phyloP scores from a whole-genome alignment of 495 filamentous ascomycete species.

The Hypoxylon fragiforme region DNA sequence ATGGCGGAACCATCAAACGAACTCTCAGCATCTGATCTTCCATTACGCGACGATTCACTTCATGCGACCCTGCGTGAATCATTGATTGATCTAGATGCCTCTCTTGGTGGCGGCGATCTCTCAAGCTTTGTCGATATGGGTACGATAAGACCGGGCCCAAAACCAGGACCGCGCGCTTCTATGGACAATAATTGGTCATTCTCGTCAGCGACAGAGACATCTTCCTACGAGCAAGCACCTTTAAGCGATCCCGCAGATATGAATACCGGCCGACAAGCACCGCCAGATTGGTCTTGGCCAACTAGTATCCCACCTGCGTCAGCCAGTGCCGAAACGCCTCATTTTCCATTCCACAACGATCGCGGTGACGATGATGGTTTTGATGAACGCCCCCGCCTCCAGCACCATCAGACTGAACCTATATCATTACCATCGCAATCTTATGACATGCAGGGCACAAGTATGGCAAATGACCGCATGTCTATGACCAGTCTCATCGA shows the following conservation, averaged over 20 bases:
- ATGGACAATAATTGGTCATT: conserved; percentile 48
- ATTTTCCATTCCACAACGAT: conserved; percentile 50
- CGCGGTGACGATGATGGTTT: conserved; percentile 30
- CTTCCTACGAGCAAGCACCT: conserved; percentile 51
- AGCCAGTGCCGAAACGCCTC: conserved; percentile 53
- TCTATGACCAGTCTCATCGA: conserved; percentile 54
- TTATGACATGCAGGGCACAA: conserved; percentile 34
- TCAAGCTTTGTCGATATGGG: conserved; percentile 62
- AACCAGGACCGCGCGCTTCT: conserved; percentile 37
- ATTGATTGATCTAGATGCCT: conserved; percentile 61
- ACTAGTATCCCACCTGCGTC: conserved; percentile 52
- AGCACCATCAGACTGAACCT: conserved; percentile 56
- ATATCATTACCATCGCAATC: conserved; percentile 47
- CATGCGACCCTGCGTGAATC: conserved; percentile 56
- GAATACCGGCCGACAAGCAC: conserved; percentile 52
- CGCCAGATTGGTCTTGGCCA: conserved; percentile 67
- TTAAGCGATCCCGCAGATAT: conserved; percentile 54
- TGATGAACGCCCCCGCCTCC: conserved; percentile 47
- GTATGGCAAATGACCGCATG: conserved; percentile 41
- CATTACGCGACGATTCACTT: conserved; percentile 55
- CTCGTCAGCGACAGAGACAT: conserved; percentile 41
- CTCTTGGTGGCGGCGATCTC: conserved; percentile 49
- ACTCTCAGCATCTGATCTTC: conserved; percentile 52
- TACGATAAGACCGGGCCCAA: conserved; percentile 56
- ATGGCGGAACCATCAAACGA: conserved; percentile 25